Evolutionary conservation across 208 protist species (phyloP), one percentile per base, ranked within the genome.

Genomic region (Acanthamoeba triangularis): DNA sequence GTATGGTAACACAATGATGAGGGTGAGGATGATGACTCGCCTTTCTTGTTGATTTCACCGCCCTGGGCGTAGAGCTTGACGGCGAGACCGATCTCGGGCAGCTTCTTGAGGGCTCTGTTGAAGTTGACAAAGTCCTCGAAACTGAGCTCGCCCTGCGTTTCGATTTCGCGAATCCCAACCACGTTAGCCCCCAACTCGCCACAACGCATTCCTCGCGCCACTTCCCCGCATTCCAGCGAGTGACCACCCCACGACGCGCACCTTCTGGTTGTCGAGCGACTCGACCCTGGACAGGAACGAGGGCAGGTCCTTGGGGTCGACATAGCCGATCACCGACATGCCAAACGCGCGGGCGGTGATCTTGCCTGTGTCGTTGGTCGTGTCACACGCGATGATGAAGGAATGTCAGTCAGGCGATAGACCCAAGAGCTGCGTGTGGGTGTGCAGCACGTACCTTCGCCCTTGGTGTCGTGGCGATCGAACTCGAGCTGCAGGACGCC

Each of bases 281-380:
- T 87, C 78, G n/a, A 87, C 78, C 49, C 78, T 87, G n/a, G 41
- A 30, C 13, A 87, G 35, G 78, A 44, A 87, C 13, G 49, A 30
- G 49, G 78, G 47, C 47, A 87, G n/a, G 20, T 59, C 47, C 78
- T 59, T 87, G 28, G 78, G 78, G 41, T 87, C 47, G 41, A 52
- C 78, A n/a, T 87, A 87, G n/a, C 78, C 78, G 47, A 87, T 61
- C 78, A 87, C 37, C 25, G 78, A 49, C 78, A 87, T 87, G n/a
- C 47, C 78, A 30, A 87, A 87, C 47, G 41, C 49, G 78, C 78
- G 78, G 8, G 78, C 47, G 10, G 78, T 63, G 23, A 87, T 87
- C 47, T 87, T 63, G 20, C 49, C 78, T 87, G 78, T 11, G 49
- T 14, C 5, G 11, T 28, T n/a, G 16, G 52, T 59, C 52, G 52